Base-by-base conservation (phyloP, 2,329 filamentous ascomycete genomes). In the Cercospora berteroae region DNA sequence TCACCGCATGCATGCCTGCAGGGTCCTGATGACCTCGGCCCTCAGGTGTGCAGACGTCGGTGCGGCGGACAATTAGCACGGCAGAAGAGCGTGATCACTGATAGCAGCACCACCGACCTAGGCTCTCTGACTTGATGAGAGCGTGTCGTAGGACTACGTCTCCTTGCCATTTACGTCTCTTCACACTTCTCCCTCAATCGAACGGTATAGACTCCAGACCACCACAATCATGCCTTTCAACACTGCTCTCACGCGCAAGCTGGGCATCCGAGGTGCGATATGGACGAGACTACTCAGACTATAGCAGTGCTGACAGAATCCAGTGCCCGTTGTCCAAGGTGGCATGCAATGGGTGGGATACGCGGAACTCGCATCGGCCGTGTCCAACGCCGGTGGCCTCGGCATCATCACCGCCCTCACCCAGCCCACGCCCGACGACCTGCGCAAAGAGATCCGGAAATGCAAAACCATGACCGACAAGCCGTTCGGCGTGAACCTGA, bases 401-500 rank as follows among this genome's bases (percentile, higher is more conserved):
- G 92, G 92, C 75, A 89, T 95, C 77, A 86, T 95, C 80, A 95
- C 92, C 31, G 92, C 90, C 58, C 89, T 98, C 76, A 98, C 96
- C 63, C 96, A 96, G 86, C 92, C 95, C 36, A 90, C 91, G 16
- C 94, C 95, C 58, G 92, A 93, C 80, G 93, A 92, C 78, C 89
- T 99, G 65, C 93, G 94, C 80, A 91, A 92, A 77, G 95, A 99
- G 83, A 99, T 99, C 81, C 90, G 87, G 71, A 89, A 88, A 82
- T 96, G 92, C 85, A 90, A 89, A 74, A 87, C 85, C 71, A 88
- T 98, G 83, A 95, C 92, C 66, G 83, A 84, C 70, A 86, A 88
- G 71, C 92, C 92, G 18, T 98, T 99, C 80, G 95, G 86, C 76
- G 94, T 98, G 75, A 99, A 99, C 83, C 87, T 98, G 73, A 99